Evolutionary conservation across 805 yeast species (phyloP), one percentile per base, ranked within the genome.

Genomic region (Wickerhamiella allomyrinae): DNA sequence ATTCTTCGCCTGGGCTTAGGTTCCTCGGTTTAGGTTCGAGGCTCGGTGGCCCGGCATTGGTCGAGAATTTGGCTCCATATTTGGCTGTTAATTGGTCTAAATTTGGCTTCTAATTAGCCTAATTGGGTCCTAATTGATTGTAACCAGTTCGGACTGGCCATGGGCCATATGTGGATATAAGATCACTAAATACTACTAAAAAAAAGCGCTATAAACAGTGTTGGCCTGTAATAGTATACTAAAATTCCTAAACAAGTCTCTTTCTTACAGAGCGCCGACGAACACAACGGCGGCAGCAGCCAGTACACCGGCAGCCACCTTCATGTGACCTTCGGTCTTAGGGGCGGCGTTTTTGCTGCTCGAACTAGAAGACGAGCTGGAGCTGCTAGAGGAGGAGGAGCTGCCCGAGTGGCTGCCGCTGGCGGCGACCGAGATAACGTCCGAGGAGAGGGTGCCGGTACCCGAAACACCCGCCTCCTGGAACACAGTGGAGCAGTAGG

Each of bases 401-500:
- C 61, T 41, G n/a, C 47, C 43, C 17, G 57, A 39, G 33, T 49
- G 46, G 44, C 59, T 55, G 31, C 48, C 39, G 31, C 22, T 17
- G 21, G 33, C 25, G 21, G 43, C 25, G 20, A 45, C 53, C n/a
- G 45, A 20, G 29, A 46, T 39, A 48, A 37, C 60, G 20, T 59
- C 52, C 41, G 63, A 70, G 35, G 73, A 56, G 44, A 77, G 67
- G 22, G 74, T 47, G 43, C 85, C 84, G 44, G 75, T 57, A 59
- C 93, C 94, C 40, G 71, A 69, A 46, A 70, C 47, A 58, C 93
- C 93, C 51, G 87, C 86, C 51, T 76, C 71, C 19, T 63, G 59
- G 50, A 83, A 55, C 46, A 69, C 54, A 23, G 74, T 65, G 21
- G 72, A 50, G 65, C 86, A 78, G 33, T 72, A 57, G 19, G 73